A percentile compares a stretch with the other conserved stretches of the same genome.
These are phyloP conservation scores for Saccharomycopsis microspora DNA, from an alignment of 805 yeast species.

Conservation along the genomic window DNA sequence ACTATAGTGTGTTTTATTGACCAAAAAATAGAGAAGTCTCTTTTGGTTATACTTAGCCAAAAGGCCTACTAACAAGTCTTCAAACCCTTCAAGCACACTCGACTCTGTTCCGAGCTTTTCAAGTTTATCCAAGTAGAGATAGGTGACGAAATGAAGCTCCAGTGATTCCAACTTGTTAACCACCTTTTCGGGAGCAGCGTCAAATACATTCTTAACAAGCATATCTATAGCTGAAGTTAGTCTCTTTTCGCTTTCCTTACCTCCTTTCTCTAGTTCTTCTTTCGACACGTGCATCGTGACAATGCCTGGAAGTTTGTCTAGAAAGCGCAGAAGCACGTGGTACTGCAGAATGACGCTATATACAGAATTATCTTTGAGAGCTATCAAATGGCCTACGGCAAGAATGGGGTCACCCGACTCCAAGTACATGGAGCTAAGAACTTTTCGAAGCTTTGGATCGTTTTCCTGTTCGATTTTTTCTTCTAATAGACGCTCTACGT, in stretches of 20 bases:
- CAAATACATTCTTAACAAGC: slow-evolving; percentile 54
- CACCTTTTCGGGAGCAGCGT: slow-evolving; percentile 43
- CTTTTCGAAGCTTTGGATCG: slow-evolving; percentile 27
- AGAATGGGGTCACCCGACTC: slow-evolving; percentile 43
- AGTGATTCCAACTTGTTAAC: slow-evolving; percentile 32
- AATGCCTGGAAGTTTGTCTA: slow-evolving; percentile 39
- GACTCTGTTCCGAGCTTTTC: slow-evolving; percentile 22
- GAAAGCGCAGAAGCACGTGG: slow-evolving; percentile 47
- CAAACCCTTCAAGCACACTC: slow-evolving; percentile 31
- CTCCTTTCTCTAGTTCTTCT: slow-evolving; percentile 24
- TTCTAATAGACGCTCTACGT: slow-evolving; percentile 36
- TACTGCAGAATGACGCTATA: slow-evolving; percentile 48
- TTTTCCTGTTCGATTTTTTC: slow-evolving; percentile 28
- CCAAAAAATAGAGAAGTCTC: slow-evolving; percentile 50
- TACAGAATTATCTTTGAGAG: slow-evolving; percentile 40
- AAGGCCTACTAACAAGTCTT: slow-evolving; percentile 54
- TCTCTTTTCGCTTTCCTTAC: slow-evolving; percentile 22
- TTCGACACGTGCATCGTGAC: slow-evolving; percentile 30
- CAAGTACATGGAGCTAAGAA: slow-evolving; percentile 43
- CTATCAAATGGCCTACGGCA: slow-evolving; percentile 56
- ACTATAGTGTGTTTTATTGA: slow-evolving; percentile 48
- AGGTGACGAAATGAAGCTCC: slow-evolving; percentile 40
- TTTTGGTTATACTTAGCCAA: slow-evolving; percentile 19
- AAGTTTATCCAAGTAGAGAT: slow-evolving; percentile 54
- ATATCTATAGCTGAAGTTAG: slow-evolving; percentile 37